Conservation (phyloP, 2,329 filamentous ascomycete species). For the Erysiphe neolycopersici region DNA sequence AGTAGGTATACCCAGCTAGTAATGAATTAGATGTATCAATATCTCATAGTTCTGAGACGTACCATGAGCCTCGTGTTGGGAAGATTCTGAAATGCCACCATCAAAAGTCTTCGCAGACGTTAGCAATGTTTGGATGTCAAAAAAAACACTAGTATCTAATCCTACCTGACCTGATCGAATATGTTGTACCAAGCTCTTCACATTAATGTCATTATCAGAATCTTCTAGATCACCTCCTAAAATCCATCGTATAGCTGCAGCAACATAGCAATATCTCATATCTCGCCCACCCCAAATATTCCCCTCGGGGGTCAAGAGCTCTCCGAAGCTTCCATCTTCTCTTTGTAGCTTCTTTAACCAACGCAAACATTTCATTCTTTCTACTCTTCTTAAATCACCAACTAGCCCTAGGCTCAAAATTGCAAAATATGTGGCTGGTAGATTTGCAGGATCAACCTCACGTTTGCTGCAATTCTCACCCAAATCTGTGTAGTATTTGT, state of each 20-base stretch:
- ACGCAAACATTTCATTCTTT: conserved; percentile 34
- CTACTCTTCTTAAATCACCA: conserved; percentile 32
- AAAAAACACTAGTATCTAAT: not conserved
- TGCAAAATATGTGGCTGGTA: conserved; percentile 77
- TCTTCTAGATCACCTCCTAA: conserved; percentile 34
- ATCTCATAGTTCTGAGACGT: not conserved
- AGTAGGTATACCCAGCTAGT: conserved; percentile 71
- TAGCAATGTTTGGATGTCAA: conserved; percentile 1
- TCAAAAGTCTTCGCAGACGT: conserved; percentile 11
- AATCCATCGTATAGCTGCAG: conserved; percentile 57
- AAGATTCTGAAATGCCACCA: conserved; percentile 13
- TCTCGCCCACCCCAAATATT: conserved; percentile 55
- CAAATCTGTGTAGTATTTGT: conserved; percentile 11
- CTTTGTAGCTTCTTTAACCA: conserved; percentile 62
- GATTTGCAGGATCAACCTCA: conserved; percentile 49
- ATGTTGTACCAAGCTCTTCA: conserved; percentile 40
- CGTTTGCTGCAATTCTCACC: conserved; percentile 18
- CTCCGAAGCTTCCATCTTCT: conserved; percentile 71
- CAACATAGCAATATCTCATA: conserved; percentile 70
- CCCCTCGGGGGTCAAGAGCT: conserved; percentile 34
- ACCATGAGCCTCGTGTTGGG: conserved; percentile 14
- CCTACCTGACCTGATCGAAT: conserved; percentile 36
- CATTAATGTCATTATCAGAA: conserved; percentile 45
- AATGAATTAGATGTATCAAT: conserved; percentile 3
- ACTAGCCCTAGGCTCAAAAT: conserved; percentile 43